Percentiles rank a stretch among this genome's conserved stretches.
These are phyloP conservation scores for Didymosphaeria variabile DNA, from an alignment of 2,329 filamentous ascomycete genomes.

Conservation along the genomic window DNA sequence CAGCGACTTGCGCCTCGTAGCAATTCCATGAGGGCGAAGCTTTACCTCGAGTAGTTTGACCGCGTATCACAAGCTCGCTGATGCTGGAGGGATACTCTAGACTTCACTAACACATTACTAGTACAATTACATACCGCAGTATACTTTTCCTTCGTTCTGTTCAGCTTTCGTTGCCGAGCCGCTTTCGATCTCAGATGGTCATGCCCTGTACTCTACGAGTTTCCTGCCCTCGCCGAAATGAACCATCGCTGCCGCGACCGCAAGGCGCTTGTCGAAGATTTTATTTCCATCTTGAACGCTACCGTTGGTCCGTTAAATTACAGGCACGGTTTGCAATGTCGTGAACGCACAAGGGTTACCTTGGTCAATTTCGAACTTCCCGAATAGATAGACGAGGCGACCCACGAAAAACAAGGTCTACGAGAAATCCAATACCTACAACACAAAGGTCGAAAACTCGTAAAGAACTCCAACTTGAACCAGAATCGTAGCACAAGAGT, in stretches of 20 bases:
- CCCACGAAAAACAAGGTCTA: slow-evolving; percentile 27
- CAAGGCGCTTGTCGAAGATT: no score
- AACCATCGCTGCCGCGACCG: slow-evolving; percentile 14
- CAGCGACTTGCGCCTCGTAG: neutral
- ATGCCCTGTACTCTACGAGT: slow-evolving; percentile 1
- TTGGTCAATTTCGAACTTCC: slow-evolving; percentile 20
- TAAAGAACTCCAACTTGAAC: no score
- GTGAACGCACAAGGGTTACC: slow-evolving; percentile 18
- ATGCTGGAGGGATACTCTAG: neutral
- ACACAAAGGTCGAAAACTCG: neutral
- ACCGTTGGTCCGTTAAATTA: neutral
- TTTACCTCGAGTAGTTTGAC: neutral
- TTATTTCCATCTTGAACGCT: no score
- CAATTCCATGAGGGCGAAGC: neutral
- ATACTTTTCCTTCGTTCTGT: neutral
- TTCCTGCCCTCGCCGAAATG: slow-evolving; percentile 14
- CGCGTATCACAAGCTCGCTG: neutral
- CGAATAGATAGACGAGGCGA: slow-evolving; percentile 13
- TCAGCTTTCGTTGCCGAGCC: neutral
- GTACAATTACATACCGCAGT: neutral
- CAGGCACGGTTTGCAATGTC: no score
- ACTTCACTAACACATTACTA: neutral
- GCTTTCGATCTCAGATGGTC: slow-evolving; percentile 9
- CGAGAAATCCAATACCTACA: slow-evolving; percentile 30
- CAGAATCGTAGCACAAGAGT: no score